Percentiles rank a stretch among this genome's conserved stretches.
Evolutionary conservation across 2,329 filamentous ascomycete species (phyloP).

Genomic region (Curvularia lunata): DNA sequence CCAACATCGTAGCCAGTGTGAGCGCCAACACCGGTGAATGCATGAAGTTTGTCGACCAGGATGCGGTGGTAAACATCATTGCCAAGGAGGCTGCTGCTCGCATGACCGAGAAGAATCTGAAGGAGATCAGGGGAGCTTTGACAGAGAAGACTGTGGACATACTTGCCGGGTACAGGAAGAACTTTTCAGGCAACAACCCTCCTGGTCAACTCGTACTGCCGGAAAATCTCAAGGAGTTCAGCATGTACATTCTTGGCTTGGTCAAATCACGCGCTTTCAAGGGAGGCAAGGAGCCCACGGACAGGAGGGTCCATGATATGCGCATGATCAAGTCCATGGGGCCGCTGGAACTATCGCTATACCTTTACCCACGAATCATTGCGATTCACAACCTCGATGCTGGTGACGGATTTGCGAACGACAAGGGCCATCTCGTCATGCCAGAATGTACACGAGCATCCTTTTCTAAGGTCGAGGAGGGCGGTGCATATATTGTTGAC

Average conservation of each 20-base stretch:
- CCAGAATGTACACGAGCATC: conserved; percentile 81
- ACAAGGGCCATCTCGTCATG: conserved; percentile 85
- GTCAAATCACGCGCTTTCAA: conserved; percentile 94
- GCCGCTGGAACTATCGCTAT: conserved; percentile 81
- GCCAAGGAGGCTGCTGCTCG: conserved; percentile 94
- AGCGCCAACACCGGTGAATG: conserved; percentile 81
- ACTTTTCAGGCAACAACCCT: conserved; percentile 85
- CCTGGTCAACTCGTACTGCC: conserved; percentile 93
- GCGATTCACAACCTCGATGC: conserved; percentile 87
- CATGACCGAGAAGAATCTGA: conserved; percentile 75
- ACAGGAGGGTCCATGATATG: conserved; percentile 89
- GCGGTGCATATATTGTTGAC: conserved; percentile 92
- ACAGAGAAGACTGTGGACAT: conserved; percentile 94
- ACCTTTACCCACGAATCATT: conserved; percentile 94
- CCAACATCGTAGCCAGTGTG: conserved; percentile 90
- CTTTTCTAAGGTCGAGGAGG: conserved; percentile 87
- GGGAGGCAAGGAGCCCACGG: conserved; percentile 85
- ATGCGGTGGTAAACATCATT: conserved; percentile 85
- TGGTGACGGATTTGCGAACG: conserved; percentile 91
- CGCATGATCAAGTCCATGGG: conserved; percentile 90
- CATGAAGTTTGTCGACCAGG: conserved; percentile 95
- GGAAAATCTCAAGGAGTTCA: conserved; percentile 93
- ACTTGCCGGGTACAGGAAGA: conserved; percentile 88
- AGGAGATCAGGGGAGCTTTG: conserved; percentile 81
- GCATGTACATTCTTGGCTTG: conserved; percentile 92